Evolutionary conservation across 345 rosid species (phyloP), one percentile per base, ranked within the genome.

Genomic region (Aquilaria malaccensis): DNA sequence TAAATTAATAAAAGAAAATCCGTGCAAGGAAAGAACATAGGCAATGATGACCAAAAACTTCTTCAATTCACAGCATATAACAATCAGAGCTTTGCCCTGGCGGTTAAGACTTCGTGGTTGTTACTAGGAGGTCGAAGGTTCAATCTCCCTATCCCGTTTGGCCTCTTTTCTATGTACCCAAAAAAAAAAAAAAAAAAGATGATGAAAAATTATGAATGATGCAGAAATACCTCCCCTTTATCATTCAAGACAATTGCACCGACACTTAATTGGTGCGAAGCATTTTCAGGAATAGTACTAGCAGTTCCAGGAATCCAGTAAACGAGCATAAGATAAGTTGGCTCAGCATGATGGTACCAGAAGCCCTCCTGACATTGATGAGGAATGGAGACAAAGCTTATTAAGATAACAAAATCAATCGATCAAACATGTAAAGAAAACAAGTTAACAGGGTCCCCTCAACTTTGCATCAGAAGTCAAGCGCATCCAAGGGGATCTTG

Each of bases 341-440:
- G 93, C 60, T 90, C 97, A 33, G 95, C 97, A 59, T 87, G 97
- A 67, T 90, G 97, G 66, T 80, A 85, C 59, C 37, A 30, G 67
- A 90, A 87, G 60, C 97, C 97, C 72, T 83, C 84, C 97, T 89
- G 62, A 41, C 60, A 61, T 47, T 62, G 68, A 13, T 29, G 48
- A 7, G 22, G 30, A 29, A 58, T 48, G 50, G 14, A 33, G 10
- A 13, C 56, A 41, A 66, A 9, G 30, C 52, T 46, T 13, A 37
- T 30, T 22, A 10, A 11, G 11, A 15, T 11, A 30, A 22, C 69
- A 62, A 50, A 12, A 55, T 50, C 33, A 4, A 10, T 29, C 7
- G 29, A 33, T 31, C 30, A 43, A 48, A 30, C 6, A 11, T 55
- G 54, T 14, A 30, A 60, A 15, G 30, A 33, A 14, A 14, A 9